Base-by-base conservation (phyloP, 2,329 filamentous ascomycete species). In the Fusarium tjaetaba region DNA sequence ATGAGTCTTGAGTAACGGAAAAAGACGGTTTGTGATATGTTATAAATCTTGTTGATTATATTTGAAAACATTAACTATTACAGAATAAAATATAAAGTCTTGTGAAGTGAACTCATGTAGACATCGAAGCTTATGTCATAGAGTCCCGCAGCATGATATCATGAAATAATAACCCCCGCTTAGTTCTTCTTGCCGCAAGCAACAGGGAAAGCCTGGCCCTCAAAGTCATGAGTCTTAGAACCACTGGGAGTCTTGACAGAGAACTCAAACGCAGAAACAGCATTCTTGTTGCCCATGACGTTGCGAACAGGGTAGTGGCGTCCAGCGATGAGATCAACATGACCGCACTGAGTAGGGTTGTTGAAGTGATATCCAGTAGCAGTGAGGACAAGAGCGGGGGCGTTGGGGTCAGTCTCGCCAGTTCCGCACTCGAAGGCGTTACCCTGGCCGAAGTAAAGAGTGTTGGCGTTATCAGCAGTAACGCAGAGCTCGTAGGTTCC, bases 391-490 rank as follows among this genome's bases (percentile, higher is more conserved):
- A 61, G 59, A 38, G 49, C 49, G 26, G 59, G 59, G 3, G 51
- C 59, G 20, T 38, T 30, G 1, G 59, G 49, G 7, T 75, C 75
- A 38, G 57, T 70, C 73, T 64, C 55, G 24, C 62, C 62, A 43
- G 59, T 61, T 32, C 59, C 59, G 9, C 62, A 77, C 53, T 53
- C 61, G 5, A 77, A 77, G 2, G 76, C 76, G 4, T 65, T 74
- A 20, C 72, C 74, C 22, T 72, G 65, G 1, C 73, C 73, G 22
- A 76, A 74, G 59, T 75, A 77, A 0, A 77, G 57, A 39, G 73
- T 74, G 45, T 77, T 71, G 38, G 74, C 71, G 42, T 76, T 76
- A 20, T 77, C 76, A 3, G 76, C 65, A 39, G 70, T 73, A 15
- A 63, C 65, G 62, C 75, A 78, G 26, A 79, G 61, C 11, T 70